Evolutionary conservation across 768 basidiomycete genomes (phyloP).

Genomic region (Rickenella mellea): DNA sequence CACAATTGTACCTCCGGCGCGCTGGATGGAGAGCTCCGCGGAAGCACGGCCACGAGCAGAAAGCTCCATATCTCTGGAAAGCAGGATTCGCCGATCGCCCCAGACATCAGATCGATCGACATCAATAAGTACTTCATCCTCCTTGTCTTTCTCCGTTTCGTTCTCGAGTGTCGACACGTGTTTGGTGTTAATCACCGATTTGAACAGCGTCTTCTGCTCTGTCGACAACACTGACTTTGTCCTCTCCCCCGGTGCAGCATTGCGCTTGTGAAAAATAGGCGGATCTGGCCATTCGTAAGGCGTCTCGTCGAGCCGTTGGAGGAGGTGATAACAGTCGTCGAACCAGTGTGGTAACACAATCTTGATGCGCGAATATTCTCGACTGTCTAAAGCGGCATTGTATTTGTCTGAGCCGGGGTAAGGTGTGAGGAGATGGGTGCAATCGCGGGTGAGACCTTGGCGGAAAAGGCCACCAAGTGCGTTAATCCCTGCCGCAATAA

Average conservation of each 20-base stretch:
- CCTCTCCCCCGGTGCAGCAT: too few relatives aligned
- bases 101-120: constrained; percentile 36
- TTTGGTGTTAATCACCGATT: constrained; percentile 19
- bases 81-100: constrained; percentile 47
- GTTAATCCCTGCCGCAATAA: constrained; percentile 61
- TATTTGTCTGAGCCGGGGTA: constrained; percentile 39
- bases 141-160: neutral
- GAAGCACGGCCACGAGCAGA: constrained; percentile 36
- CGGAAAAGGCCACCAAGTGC: constrained; percentile 81
- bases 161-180: neutral
- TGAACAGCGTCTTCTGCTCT: constrained; percentile 26
- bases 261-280: constrained; percentile 29
- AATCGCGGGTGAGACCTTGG: constrained; percentile 65
- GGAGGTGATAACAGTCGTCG: constrained; percentile 40
- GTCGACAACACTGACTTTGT: constrained; percentile 21
- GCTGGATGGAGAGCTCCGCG: constrained; percentile 47
- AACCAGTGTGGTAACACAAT: constrained; percentile 91
- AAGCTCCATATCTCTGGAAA: constrained; percentile 52
- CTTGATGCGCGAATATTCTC: constrained; percentile 46
- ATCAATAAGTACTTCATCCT: constrained; percentile 1
- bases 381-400: constrained; percentile 45
- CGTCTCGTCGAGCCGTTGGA: constrained; percentile 36
- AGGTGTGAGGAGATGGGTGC: constrained; percentile 78
- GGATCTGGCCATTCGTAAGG: constrained; percentile 75
- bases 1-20: constrained; percentile 50